Base-by-base conservation (phyloP, 768 basidiomycete genomes). In the Hortiboletus flavorubellus region DNA sequence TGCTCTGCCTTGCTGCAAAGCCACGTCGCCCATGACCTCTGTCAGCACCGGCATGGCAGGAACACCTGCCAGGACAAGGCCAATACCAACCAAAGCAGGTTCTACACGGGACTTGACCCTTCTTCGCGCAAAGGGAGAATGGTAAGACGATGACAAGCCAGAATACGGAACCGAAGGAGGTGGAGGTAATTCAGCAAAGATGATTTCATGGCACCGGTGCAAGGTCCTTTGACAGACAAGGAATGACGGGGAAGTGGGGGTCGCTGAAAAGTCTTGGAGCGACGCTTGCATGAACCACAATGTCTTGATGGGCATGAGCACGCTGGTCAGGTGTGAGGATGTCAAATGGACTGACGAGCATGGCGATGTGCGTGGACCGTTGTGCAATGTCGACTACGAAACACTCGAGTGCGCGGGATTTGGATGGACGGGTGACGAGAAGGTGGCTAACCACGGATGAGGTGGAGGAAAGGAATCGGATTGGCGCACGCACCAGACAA, bases 241-340 rank as follows among this genome's bases (percentile, higher is more conserved):
- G 73, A 98, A 98, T 1, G 93, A 91, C 41, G 75, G 81, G 3
- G 92, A 86, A 46, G 84, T 80, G 14, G 78, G 43, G 72, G 64
- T 41, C 10, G 62, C 55, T 45, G 56, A 80, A 8, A 98, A 78
- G 71, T 99, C 97, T 54, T 83, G 84, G 18, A 99, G 78, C 29
- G 90, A 85, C 15, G 96, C 92, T 81, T 98, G 97, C 89, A 98
- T 95, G 73, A 95, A 97, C 94, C 96, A 98, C 43, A 99, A 75
- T 0, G 97, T 98, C 93, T 95, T 67, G 8, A 26, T 23, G 46
- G 29, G 23, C 29, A 46, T 61, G 34, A 64, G 61, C 15, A 46
- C 21, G 23, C 51, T 56, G 41, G 39, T 51, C 51, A 58, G 59
- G 31, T 18, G 42, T 56, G 35, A 60, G 45, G 59, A 67, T n/a